Percentiles rank a stretch among this genome's conserved stretches.
These are phyloP conservation scores for Didymella pinodella DNA, from an alignment of 2,329 filamentous ascomycete species.

Conservation along the genomic window DNA sequence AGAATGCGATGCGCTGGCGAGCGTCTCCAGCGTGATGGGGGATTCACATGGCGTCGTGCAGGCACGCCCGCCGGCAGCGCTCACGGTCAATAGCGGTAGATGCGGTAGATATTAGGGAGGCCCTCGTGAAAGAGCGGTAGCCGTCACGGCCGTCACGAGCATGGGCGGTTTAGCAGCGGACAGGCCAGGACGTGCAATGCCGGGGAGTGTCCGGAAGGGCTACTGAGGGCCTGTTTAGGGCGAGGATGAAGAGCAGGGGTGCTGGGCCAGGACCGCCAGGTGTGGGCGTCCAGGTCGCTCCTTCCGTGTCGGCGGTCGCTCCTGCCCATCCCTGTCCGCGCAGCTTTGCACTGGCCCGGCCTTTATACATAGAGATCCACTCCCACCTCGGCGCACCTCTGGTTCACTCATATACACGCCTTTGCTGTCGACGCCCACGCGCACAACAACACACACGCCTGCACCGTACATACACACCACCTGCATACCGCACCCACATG, in stretches of 20 bases:
- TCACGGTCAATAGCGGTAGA: constrained; percentile 12
- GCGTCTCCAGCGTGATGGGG: constrained; percentile 4
- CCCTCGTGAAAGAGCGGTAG: constrained; percentile 26
- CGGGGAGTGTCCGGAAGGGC: constrained; percentile 31
- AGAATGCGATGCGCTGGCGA: constrained; percentile 18
- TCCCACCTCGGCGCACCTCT: constrained; percentile 21
- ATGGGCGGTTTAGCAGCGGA: constrained; percentile 5
- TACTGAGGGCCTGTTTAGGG: constrained; percentile 24
- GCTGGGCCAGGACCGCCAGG: constrained; percentile 17
- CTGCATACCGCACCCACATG: constrained; percentile 24
- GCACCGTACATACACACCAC: neutral
- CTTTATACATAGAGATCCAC: constrained; percentile 37
- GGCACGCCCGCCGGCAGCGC: constrained; percentile 13
- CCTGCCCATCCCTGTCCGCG: constrained; percentile 27
- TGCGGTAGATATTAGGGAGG: constrained; percentile 1
- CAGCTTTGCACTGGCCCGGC: constrained; percentile 25
- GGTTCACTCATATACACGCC: constrained; percentile 15
- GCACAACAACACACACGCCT: neutral
- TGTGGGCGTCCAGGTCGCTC: constrained; percentile 27
- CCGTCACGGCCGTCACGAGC: constrained; percentile 4
- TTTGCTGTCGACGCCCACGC: neutral
- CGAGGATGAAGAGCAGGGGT: constrained; percentile 24
- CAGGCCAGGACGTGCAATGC: constrained; percentile 34
- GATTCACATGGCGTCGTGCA: constrained; percentile 8
- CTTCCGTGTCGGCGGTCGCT: constrained; percentile 31